These are phyloP conservation scores for Pontederia crassipes DNA, from an alignment of 176 grass and related monocot species.

Conservation along the genomic window DNA sequence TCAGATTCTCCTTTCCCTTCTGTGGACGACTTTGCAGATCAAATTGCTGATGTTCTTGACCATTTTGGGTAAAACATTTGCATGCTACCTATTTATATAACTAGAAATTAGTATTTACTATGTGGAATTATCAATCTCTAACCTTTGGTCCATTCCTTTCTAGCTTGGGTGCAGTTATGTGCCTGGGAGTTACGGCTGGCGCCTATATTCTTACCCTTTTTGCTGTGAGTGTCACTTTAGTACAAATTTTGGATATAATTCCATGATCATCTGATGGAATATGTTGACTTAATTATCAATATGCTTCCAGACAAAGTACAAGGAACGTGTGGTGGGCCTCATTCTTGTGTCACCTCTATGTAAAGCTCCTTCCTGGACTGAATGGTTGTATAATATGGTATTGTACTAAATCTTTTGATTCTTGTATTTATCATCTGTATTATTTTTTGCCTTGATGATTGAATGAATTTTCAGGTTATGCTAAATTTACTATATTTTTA, in stretches of 20 bases:
- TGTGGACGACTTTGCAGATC: conserved; percentile 27
- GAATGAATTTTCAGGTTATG: not conserved
- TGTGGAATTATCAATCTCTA: not conserved
- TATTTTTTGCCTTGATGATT: not conserved
- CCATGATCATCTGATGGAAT: too few species aligned
- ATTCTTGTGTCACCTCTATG: conserved; percentile 19
- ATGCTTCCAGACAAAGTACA: conserved; percentile 16
- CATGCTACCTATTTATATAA: not conserved
- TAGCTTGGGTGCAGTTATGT: conserved; percentile 21
- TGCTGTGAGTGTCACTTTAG: conserved; percentile 5
- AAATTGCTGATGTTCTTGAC: conserved; percentile 16
- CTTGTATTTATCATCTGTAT: not conserved
- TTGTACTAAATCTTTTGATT: not conserved
- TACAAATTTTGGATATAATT: not conserved
- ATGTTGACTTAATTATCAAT: not conserved
- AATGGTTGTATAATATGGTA: conserved; percentile 23
- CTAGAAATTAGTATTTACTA: not conserved
- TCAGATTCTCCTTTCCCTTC: conserved; percentile 10
- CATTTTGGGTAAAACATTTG: conserved; percentile 7
- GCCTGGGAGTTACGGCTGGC: conserved; percentile 14
- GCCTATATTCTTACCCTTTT: conserved; percentile 24
- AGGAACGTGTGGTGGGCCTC: conserved; percentile 15
- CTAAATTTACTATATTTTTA: conserved; percentile 21
- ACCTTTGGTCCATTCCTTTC: not conserved
- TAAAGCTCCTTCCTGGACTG: conserved; percentile 18